Base-by-base conservation (phyloP, 345 rosid species). In the Lepidium sativum region DNA sequence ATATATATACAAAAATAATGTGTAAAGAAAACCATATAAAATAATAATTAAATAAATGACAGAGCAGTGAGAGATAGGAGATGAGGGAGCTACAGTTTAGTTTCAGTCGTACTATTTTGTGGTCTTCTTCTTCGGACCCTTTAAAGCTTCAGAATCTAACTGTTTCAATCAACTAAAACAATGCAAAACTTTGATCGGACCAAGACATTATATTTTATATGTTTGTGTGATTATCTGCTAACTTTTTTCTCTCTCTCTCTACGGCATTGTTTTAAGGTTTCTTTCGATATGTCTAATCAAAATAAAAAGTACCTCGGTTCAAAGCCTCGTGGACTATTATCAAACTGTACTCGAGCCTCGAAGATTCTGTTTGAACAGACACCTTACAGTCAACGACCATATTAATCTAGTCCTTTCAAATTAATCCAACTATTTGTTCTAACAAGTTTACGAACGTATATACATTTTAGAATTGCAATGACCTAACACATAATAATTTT, bases 51-150 rank as follows among this genome's bases (percentile, higher is more conserved):
- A 41, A 51, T 37, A 65, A 42, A 67, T 67, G 77, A 67, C 72
- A 60, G 63, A 18, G 54, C 60, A 71, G 65, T 49, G 70, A 70
- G 34, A 45, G 17, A 65, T 17, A 50, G 54, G 52, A 67, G 58
- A 67, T 67, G 72, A 67, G 72, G 56, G 44, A 60, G 77, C 77
- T 73, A 67, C 72, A 73, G 77, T 73, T 67, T 43, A 4, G 72
- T 67, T 73, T 37, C 63, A 60, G 72, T 62, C 72, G 77, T 73
- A 73, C 72, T 60, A 53, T 67, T 67, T 73, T 73, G 77, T 73
- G 77, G 21, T 73, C 58, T 73, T 73, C 77, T 73, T 39, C 68
- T 73, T 60, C 72, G 77, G 77, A 73, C 58, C 50, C 71, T 50
- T 72, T 66, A 35, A 72, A 58, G 57, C 42, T 29, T 67, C 68